Evolutionary conservation across 495 filamentous ascomycete species (phyloP).

Genomic region (Aspergillus biplanus): DNA sequence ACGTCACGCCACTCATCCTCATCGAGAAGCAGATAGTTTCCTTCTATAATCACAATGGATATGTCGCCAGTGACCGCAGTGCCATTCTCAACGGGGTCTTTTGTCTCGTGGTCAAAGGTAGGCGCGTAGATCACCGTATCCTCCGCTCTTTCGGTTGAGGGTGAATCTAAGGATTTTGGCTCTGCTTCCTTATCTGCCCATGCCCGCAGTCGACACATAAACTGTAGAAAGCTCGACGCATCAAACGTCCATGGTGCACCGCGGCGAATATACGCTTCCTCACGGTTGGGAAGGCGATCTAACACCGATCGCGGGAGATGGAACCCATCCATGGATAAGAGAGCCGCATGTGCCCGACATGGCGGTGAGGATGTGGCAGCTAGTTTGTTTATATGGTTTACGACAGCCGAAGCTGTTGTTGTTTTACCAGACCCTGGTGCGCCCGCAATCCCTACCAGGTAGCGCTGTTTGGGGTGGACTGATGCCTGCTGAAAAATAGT

Average conservation of each 20-base stretch:
- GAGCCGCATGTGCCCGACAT: constrained; percentile 3
- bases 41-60: constrained; percentile 44
- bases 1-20: constrained; percentile 37
- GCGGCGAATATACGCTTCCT: constrained; percentile 43
- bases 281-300: constrained; percentile 39
- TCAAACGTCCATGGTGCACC: constrained; percentile 52
- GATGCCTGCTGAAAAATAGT: too few species aligned
- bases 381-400: constrained; percentile 30
- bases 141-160: too few species aligned
- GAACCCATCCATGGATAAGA: constrained; percentile 50
- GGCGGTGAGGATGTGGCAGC: constrained; percentile 13
- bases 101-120: constrained; percentile 43
- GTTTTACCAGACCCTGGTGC: constrained; percentile 53
- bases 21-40: constrained; percentile 42
- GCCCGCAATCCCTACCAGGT: too few species aligned
- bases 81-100: constrained; percentile 44
- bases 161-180: too few species aligned
- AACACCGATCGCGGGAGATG: constrained; percentile 41
- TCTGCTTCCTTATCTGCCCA: constrained; percentile 11
- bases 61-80: constrained; percentile 35
- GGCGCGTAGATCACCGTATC: constrained; percentile 11
- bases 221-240: constrained; percentile 31
- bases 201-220: constrained; percentile 23
- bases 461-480: too few species aligned
- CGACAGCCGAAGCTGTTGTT: constrained; percentile 44